Evolutionary conservation across 1,284 basidiomycete genomes (phyloP), one percentile per base, ranked within the genome.

Genomic region (Papiliotrema laurentii): DNA sequence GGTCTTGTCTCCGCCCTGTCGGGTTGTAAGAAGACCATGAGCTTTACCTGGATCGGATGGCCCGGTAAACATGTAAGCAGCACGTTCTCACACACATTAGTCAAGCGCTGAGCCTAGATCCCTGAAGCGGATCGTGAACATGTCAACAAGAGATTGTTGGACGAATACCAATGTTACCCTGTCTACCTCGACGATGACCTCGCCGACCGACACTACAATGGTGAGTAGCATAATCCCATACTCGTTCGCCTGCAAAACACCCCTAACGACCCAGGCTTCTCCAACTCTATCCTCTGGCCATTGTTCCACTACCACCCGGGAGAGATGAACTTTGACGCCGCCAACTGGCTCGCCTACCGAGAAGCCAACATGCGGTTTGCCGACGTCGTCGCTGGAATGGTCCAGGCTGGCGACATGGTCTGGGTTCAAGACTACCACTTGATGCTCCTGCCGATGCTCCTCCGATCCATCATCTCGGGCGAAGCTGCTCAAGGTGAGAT

Each of bases 251-350:
- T 22, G 18, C 43, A 11, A 24, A 3, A 13, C 36, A 18, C n/a
- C 40, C 18, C 16, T 49, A 13, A 36, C 33, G 9, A n/a, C n/a
- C 13, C 42, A 72, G 69, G 72, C 24, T 98, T 99, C 80, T 93
- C 91, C 59, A 99, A 99, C 78, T 96, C 91, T 43, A 98, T 99
- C 75, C 83, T 99, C 34, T 99, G 94, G 94, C 94, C 94, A 0
- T 79, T 99, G 41, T 97, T 98, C 80, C 94, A 99, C 74, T 99
- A 97, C 75, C 93, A 97, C 72, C 90, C 91, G 14, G 91, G 92
- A 58, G 92, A 97, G 76, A 98, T 98, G 92, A 96, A 92, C 76
- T 98, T 98, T 70, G 94, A 97, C 75, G 91, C 97, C 76, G 88
- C 87, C 66, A 89, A 97, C 74, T 99, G 94, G 94, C 82, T 87